These are phyloP conservation scores for Malassezia psittaci DNA, from an alignment of 1,284 basidiomycete genomes.

Conservation along the genomic window DNA sequence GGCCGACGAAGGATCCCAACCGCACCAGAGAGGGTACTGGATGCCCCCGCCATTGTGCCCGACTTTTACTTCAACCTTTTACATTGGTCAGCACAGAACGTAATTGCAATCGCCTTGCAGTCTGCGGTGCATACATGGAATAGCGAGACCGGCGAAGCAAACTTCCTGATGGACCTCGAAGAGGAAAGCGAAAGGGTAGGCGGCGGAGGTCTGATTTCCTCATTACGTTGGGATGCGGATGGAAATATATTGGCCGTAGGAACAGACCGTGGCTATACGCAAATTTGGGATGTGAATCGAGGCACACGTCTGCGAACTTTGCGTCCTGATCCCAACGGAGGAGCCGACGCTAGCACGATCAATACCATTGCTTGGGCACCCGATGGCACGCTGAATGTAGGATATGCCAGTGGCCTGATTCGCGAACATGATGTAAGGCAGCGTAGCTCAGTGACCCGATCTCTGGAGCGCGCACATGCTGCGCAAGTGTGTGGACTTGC, in stretches of 20 bases:
- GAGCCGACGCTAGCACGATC: conserved; percentile 32
- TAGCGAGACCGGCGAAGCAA: conserved; percentile 75
- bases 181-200: conserved; percentile 40
- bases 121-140: conserved; percentile 57
- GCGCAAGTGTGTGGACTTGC: conserved; percentile 41
- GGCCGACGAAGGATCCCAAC: conserved; percentile 68
- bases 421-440: conserved; percentile 43
- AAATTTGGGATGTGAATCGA: conserved; percentile 86
- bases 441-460: conserved; percentile 32
- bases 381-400: conserved; percentile 38
- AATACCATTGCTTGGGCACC: conserved; percentile 39
- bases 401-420: conserved; percentile 40
- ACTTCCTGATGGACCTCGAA: conserved; percentile 53
- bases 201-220: conserved; percentile 55
- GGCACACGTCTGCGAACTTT: conserved; percentile 67
- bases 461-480: conserved; percentile 37
- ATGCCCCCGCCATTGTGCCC: conserved; percentile 86
- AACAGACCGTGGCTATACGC: conserved; percentile 71
- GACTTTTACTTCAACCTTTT: conserved; percentile 96
- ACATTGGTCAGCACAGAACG: conserved; percentile 75
- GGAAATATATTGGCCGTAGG: conserved; percentile 80
- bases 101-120: conserved; percentile 48
- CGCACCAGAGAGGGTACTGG: conserved; percentile 77
- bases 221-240: conserved; percentile 75
- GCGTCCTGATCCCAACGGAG: conserved; percentile 36